A percentile compares a stretch with the other conserved stretches of the same genome.
Evolutionary conservation across 1,139 yeast genomes (phyloP).

Genomic region (Pichia terricola): DNA sequence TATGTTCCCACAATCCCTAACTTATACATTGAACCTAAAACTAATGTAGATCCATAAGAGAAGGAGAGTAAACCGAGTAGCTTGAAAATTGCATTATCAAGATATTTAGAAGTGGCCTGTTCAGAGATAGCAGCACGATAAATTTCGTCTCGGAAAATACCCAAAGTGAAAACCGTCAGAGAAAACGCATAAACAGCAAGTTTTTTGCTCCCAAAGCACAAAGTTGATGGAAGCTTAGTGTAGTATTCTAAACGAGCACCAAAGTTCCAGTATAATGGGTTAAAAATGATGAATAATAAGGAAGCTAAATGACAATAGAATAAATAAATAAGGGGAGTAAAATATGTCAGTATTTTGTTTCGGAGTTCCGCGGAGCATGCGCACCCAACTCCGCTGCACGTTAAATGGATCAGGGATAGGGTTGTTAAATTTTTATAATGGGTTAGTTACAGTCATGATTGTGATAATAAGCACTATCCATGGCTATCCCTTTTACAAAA

Average conservation of each 20-base stretch:
- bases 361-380: no score
- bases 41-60: conserved; percentile 68
- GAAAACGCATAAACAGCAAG: conserved; percentile 83
- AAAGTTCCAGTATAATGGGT: conserved; percentile 92
- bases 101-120: conserved; percentile 38
- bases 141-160: conserved; percentile 69
- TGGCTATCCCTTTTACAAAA: no score
- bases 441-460: no score
- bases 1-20: conserved; percentile 95
- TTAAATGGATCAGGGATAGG: no score
- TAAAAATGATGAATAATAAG: conserved; percentile 63
- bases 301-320: conserved; percentile 21
- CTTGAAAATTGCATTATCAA: conserved; percentile 32
- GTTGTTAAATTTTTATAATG: no score
- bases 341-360: background rate
- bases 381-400: no score
- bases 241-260: conserved; percentile 82
- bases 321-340: background rate
- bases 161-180: conserved; percentile 69
- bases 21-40: conserved; percentile 80
- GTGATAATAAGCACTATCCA: no score
- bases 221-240: conserved; percentile 62
- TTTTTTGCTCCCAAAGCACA: conserved; percentile 57
- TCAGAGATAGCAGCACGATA: conserved; percentile 60
- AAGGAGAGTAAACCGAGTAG: conserved; percentile 40